Base-by-base conservation (phyloP, 208 protist genomes). In the Willaertia magna region DNA sequence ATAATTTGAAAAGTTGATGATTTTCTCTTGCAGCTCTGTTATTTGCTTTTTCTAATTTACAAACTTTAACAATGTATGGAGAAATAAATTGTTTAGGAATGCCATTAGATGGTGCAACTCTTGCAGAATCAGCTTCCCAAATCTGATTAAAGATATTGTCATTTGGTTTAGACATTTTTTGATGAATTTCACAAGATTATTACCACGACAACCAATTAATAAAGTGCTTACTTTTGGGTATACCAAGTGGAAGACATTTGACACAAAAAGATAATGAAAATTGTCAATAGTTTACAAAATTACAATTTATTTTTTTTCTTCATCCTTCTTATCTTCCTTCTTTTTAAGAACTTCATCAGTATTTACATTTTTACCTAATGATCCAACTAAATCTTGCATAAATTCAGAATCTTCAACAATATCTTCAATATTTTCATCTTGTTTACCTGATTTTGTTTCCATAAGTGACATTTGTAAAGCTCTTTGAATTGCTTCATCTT, bases 401-500 rank as follows among this genome's bases (percentile, higher is more conserved):
- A 67, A 67, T 67, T 67, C 55, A 34, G 26, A 26, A 34, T 67
- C 55, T 67, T 67, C 55, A 6, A 67, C 55, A 67, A 67, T 67
- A n/a, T 67, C 55, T 6, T 67, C 55, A 67, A 67, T 67, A 67
- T 67, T 67, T 67, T 67, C 55, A 30, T 67, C 55, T 7, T 67
- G 26, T 26, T 67, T 67, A 9, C 34, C 34, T 3, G 16, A n/a
- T 59, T 59, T 12, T 11, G 55, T 7, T 67, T 67, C 55, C 1
- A 34, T 26, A 0, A 67, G 26, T 34, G 55, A 67, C 55, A 67
- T 67, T n/a, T 30, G 26, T 34, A 67, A 30, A 4, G 55, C 67
- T n/a, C 12, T 9, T 44, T 44, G 14, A 1, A 76, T 44, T 14
- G 61, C 61, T 42, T 4, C 61, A 86, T 97, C 94, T 84, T 96